These are phyloP conservation scores for Hypoxylon subgilvum DNA, from an alignment of 495 filamentous ascomycete genomes.

Conservation along the genomic window DNA sequence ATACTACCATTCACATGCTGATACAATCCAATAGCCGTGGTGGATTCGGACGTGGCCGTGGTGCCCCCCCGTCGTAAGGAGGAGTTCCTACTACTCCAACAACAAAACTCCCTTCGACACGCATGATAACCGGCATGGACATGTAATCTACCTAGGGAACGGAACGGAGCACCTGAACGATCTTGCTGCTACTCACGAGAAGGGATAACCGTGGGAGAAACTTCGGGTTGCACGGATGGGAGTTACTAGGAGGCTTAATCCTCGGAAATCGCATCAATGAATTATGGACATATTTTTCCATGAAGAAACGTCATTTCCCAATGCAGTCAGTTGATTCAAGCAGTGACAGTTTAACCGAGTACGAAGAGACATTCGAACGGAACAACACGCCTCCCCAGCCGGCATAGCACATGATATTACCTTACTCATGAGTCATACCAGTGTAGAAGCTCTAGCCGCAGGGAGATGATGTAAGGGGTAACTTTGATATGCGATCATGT, in stretches of 20 bases:
- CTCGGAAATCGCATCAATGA: constrained; percentile 50
- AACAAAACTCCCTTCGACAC: constrained; percentile 48
- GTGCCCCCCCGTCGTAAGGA: constrained; percentile 70
- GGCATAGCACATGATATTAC: no score
- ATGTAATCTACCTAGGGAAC: constrained; percentile 62
- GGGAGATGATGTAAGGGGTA: no score
- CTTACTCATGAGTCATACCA: no score
- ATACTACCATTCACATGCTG: constrained; percentile 27
- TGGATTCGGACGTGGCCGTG: constrained; percentile 89
- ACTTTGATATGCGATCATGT: background rate
- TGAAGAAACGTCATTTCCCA: constrained; percentile 20
- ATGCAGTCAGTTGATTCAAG: constrained; percentile 11
- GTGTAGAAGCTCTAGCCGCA: no score
- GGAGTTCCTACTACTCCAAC: constrained; percentile 43
- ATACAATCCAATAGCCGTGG: constrained; percentile 68
- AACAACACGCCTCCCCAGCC: no score
- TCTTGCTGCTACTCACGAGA: constrained; percentile 58
- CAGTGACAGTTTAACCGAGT: no score
- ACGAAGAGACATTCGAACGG: no score
- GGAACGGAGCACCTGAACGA: constrained; percentile 53
- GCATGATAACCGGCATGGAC: constrained; percentile 54
- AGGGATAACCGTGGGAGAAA: constrained; percentile 55
- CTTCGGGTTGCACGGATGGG: constrained; percentile 47
- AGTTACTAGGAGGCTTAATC: constrained; percentile 50
- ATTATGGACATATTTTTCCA: constrained; percentile 46